These are phyloP conservation scores for Pseudogymnoascus sp. DNA, from an alignment of 2,329 filamentous ascomycete species.

Conservation along the genomic window DNA sequence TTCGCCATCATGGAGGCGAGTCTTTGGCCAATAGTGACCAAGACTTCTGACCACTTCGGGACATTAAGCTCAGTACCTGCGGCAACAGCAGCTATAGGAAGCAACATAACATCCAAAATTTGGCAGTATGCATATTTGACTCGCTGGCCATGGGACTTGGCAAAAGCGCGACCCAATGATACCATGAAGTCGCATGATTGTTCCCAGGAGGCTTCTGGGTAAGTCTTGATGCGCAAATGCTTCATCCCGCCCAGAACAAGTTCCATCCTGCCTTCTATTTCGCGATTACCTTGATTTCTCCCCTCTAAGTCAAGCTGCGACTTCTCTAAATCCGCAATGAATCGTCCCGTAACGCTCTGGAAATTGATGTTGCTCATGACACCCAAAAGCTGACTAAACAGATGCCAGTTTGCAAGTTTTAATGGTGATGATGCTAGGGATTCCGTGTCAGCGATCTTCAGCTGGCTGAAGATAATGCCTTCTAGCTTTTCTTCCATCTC, in stretches of 20 bases:
- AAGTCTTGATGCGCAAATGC: constrained; percentile 70
- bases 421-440: constrained; percentile 70
- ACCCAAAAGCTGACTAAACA: constrained; percentile 89
- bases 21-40: constrained; percentile 70
- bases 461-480: constrained; percentile 91
- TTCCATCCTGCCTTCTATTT: constrained; percentile 75
- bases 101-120: constrained; percentile 75
- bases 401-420: constrained; percentile 89
- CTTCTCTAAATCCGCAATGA: constrained; percentile 71
- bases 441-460: constrained; percentile 82
- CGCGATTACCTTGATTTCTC: constrained; percentile 61
- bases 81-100: constrained; percentile 72
- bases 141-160: constrained; percentile 75
- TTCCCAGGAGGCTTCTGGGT: constrained; percentile 70
- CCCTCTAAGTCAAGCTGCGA: constrained; percentile 69
- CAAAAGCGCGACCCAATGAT: constrained; percentile 73
- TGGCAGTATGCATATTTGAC: constrained; percentile 95
- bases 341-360: constrained; percentile 71
- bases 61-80: constrained; percentile 70
- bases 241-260: constrained; percentile 88
- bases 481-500: constrained; percentile 95
- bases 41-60: constrained; percentile 80
- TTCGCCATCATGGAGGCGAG: constrained; percentile 82
- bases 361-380: constrained; percentile 95
- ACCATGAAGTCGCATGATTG: constrained; percentile 86